phyloP scores from a whole-genome alignment of 176 grass and related monocot genomes.

The Bothriochloa decipiens region DNA sequence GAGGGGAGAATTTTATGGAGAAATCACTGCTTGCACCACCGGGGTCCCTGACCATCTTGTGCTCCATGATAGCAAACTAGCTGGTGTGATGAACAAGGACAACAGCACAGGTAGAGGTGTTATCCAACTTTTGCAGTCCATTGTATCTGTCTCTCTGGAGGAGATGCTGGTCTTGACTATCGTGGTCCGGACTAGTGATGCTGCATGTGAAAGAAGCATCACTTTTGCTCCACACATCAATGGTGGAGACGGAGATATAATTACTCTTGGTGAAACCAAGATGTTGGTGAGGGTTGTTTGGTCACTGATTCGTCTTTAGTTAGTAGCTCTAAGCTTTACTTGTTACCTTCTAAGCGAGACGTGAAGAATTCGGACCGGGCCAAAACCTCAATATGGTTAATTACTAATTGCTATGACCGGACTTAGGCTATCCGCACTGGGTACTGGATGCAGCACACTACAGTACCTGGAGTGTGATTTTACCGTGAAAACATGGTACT shows the following conservation, averaged over 20 bases:
- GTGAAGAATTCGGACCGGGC: too few species aligned
- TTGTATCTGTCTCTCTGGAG: not conserved
- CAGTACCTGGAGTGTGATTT: too few species aligned
- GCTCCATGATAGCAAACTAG: not conserved
- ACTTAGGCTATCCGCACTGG: too few species aligned
- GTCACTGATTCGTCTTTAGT: not conserved
- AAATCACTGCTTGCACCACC: slow-evolving; percentile 16
- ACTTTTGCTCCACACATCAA: not conserved
- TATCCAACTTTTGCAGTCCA: not conserved
- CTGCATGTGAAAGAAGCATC: not conserved
- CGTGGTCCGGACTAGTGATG: not conserved
- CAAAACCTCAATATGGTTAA: too few species aligned
- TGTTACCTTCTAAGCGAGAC: too few species aligned
- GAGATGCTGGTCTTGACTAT: not conserved
- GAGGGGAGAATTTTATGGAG: not conserved
- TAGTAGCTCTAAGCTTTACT: too few species aligned
- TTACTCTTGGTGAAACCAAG: not conserved
- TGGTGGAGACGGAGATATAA: not conserved
- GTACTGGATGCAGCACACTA: too few species aligned
- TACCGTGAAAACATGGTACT: too few species aligned
- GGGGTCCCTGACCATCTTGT: not conserved
- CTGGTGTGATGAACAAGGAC: not conserved
- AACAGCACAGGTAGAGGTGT: not conserved
- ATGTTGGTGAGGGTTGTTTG: not conserved
- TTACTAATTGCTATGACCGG: too few species aligned